Percentiles rank a stretch among this genome's conserved stretches.
Evolutionary conservation across 495 filamentous ascomycete species (phyloP).

Genomic region (Viridothelium virens): DNA sequence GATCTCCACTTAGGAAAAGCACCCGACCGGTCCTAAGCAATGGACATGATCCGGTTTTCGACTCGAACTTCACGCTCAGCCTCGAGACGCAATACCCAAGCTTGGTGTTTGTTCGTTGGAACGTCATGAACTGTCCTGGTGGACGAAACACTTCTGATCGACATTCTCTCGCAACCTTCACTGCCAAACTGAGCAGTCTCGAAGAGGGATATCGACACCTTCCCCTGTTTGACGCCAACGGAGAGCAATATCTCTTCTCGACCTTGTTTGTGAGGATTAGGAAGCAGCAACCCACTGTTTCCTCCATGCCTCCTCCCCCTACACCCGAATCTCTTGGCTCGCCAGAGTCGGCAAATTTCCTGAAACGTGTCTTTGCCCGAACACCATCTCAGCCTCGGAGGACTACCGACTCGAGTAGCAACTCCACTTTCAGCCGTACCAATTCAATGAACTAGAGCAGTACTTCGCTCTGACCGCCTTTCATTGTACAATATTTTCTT

Average conservation of each 20-base stretch:
- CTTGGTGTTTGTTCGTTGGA: slow-evolving; percentile 87
- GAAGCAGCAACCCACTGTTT: slow-evolving; percentile 39
- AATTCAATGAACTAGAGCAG: background rate
- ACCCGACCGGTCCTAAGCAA: slow-evolving; percentile 75
- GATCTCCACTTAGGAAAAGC: slow-evolving; percentile 65
- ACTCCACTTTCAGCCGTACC: background rate
- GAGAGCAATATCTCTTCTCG: slow-evolving; percentile 89
- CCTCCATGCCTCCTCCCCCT: background rate
- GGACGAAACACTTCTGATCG: slow-evolving; percentile 48
- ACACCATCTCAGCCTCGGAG: background rate
- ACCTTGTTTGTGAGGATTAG: slow-evolving; percentile 83
- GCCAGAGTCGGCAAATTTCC: background rate
- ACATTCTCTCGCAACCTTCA: slow-evolving; percentile 74
- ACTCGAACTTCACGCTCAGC: slow-evolving; percentile 63
- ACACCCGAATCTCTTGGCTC: background rate
- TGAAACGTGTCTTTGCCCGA: slow-evolving; percentile 5
- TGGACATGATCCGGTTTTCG: slow-evolving; percentile 84
- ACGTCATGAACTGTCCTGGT: slow-evolving; percentile 73
- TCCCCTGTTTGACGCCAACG: slow-evolving; percentile 80
- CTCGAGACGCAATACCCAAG: slow-evolving; percentile 86
- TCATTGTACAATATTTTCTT: background rate
- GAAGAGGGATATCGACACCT: slow-evolving; percentile 95
- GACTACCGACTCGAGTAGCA: background rate
- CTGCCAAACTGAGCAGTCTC: slow-evolving; percentile 79
- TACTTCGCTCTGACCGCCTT: background rate